A percentile compares a stretch with the other conserved stretches of the same genome.
Evolutionary conservation across 2,329 filamentous ascomycete genomes (phyloP).

Genomic region (Aspergillus amoenus): DNA sequence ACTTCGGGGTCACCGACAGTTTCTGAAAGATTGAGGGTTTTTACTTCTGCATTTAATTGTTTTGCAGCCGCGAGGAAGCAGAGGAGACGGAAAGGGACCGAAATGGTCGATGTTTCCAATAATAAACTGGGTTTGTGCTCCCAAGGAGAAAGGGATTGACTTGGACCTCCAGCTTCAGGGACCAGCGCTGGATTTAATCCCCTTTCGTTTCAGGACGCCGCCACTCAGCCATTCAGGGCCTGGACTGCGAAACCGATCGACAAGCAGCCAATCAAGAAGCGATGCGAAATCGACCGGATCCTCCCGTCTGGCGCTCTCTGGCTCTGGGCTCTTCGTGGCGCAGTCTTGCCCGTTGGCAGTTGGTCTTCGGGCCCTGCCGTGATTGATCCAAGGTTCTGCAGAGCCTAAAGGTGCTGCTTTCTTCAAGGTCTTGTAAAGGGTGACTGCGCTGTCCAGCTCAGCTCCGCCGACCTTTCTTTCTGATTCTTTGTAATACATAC

Average conservation of each 20-base stretch:
- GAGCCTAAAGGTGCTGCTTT: not conserved
- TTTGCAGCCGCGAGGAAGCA: not conserved
- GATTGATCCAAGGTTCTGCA: conserved; percentile 2
- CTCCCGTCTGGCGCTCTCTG: not conserved
- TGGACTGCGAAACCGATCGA: not conserved
- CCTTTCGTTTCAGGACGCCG: not conserved
- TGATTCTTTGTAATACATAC: not conserved
- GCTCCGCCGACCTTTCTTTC: not conserved
- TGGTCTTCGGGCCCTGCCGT: not conserved
- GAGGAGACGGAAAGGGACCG: not conserved
- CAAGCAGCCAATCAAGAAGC: not conserved
- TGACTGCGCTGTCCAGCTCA: too few species aligned
- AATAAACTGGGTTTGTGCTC: not conserved
- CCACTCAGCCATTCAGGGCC: not conserved
- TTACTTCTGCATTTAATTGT: not conserved
- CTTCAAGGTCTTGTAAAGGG: not conserved
- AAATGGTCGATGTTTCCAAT: not conserved
- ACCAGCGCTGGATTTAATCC: not conserved
- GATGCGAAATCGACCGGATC: not conserved
- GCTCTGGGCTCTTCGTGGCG: not conserved
- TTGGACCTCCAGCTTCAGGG: too few species aligned
- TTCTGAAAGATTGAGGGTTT: not conserved
- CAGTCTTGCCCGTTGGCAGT: not conserved
- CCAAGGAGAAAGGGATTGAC: not conserved
- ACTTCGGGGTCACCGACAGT: not conserved